Base-by-base conservation (phyloP, 345 rosid species). In the Hibiscus syriacus region DNA sequence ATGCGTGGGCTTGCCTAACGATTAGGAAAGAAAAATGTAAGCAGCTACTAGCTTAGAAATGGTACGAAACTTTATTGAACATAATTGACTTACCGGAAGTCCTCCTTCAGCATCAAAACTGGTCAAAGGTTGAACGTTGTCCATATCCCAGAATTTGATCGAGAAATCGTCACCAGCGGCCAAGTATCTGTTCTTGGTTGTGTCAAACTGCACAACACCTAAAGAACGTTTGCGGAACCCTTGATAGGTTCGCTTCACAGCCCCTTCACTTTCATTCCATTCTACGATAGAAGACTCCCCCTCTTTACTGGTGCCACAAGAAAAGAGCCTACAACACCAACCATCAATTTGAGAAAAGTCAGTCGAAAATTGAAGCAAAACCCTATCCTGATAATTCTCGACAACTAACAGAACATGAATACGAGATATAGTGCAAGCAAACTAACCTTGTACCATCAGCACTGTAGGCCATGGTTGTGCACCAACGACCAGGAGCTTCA, bases 201-300 rank as follows among this genome's bases (percentile, higher is more conserved):
- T 88, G 77, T 90, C 97, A 45, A 90, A 90, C 76, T 90, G 94
- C 45, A 90, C 94, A 53, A 90, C 94, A 48, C 94, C 94, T 67
- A 78, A 78, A 60, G 92, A 88, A 55, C 84, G 92, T 69, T 90
- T 90, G 41, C 86, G 88, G 71, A 86, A 86, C 70, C 97, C 97
- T 80, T 77, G 90, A 79, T 90, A 90, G 61, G 82, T 83, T 77
- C 92, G 83, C 77, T 79, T 90, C 63, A 88, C 90, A 60, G 88
- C 90, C 55, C 97, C 97, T 82, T 90, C 97, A 69, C 92, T 86
- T 82, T 90, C 97, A 70, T 90, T 90, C 97, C 97, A 90, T 69
- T 90, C 97, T 64, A 90, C 94, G 60, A 90, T 83, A 74, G 72
- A 77, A 2, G 97, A 88, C 30, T 88, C 92, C 36, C 92, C 97